These are phyloP conservation scores for Citropsis articulata DNA, from an alignment of 345 rosid genomes.

Conservation along the genomic window DNA sequence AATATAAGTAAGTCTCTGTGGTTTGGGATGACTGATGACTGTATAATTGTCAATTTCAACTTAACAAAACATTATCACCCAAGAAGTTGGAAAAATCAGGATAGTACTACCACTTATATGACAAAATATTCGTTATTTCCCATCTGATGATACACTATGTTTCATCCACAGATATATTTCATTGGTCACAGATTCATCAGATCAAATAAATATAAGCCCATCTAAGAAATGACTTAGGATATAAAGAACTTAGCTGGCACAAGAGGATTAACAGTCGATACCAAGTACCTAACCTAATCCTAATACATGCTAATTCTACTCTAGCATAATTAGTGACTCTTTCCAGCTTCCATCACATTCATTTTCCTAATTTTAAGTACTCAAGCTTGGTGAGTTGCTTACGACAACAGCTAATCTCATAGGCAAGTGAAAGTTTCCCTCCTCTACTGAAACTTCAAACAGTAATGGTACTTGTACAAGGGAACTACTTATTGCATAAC, in stretches of 20 bases:
- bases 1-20: neutral
- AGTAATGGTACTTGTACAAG: neutral
- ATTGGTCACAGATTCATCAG: neutral
- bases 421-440: neutral
- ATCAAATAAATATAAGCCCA: neutral
- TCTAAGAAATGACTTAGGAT: neutral
- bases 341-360: neutral
- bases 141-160: neutral
- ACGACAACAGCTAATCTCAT: neutral
- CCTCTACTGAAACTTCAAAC: neutral
- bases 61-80: neutral
- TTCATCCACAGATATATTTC: neutral
- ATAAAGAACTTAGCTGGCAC: neutral
- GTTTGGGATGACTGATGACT: neutral
- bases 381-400: neutral
- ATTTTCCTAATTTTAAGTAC: neutral
- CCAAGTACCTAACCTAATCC: neutral
- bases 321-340: neutral
- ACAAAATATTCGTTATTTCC: neutral
- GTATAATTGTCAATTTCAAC: neutral
- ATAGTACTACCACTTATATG: neutral
- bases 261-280: neutral
- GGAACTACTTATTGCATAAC: neutral
- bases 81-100: neutral
- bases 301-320: neutral